Percentiles rank a stretch among this genome's conserved stretches.
Evolutionary conservation across 305 asterid genomes (phyloP).

Genomic region (Vinca major): DNA sequence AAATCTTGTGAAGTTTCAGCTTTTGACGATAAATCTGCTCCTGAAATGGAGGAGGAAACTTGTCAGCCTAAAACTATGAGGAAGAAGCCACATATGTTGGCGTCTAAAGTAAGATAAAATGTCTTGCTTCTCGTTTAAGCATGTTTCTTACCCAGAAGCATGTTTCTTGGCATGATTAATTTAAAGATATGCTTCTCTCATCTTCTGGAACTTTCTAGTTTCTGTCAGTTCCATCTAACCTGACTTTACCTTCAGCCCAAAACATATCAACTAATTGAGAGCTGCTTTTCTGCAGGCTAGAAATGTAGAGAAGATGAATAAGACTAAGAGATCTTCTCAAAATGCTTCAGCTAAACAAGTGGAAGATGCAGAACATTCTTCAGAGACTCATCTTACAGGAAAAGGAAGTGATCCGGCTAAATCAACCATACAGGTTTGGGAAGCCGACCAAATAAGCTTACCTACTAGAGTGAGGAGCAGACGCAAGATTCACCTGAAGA

Average conservation of each 20-base stretch:
- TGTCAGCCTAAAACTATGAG: slow-evolving; percentile 34
- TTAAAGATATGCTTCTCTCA: not conserved
- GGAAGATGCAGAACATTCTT: slow-evolving; percentile 52
- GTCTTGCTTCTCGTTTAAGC: not conserved
- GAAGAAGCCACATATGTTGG: slow-evolving; percentile 38
- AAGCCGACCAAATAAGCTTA: slow-evolving; percentile 37
- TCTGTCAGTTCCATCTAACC: not conserved
- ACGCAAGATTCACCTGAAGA: slow-evolving; percentile 53
- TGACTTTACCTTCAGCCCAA: not conserved
- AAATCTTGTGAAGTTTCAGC: slow-evolving; percentile 41
- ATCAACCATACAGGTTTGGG: slow-evolving; percentile 41
- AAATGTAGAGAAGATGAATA: slow-evolving; percentile 43
- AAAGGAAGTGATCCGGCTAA: slow-evolving; percentile 74
- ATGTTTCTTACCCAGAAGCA: not conserved
- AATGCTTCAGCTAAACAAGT: slow-evolving; percentile 42
- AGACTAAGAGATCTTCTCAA: slow-evolving; percentile 45
- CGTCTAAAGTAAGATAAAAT: slow-evolving; percentile 44
- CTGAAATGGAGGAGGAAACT: slow-evolving; percentile 42
- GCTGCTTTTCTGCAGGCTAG: slow-evolving; percentile 36
- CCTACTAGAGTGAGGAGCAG: slow-evolving; percentile 42
- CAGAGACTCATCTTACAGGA: slow-evolving; percentile 41
- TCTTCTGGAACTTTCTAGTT: not conserved
- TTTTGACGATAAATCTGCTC: slow-evolving; percentile 32
- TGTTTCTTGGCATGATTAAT: not conserved
- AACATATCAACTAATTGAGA: not conserved